A percentile compares a stretch with the other conserved stretches of the same genome.
Conservation (phyloP, 257 asterid species). For the Galeopsis tetrahit region DNA sequence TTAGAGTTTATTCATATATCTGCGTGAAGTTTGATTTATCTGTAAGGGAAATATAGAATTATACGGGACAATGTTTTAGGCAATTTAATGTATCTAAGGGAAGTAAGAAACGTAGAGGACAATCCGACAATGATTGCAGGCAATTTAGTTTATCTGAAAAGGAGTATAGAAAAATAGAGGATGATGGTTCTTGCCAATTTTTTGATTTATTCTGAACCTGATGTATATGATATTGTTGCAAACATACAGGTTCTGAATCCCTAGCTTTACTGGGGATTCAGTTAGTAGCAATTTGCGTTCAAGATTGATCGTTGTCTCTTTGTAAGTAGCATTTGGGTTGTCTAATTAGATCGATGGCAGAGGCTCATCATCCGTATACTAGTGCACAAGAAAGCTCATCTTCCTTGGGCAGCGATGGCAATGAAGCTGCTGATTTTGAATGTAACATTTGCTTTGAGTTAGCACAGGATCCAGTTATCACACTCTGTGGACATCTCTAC, state of each 20-base stretch:
- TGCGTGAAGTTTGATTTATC: neutral
- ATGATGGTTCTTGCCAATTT: slow-evolving; percentile 6
- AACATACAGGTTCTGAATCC: slow-evolving; percentile 14
- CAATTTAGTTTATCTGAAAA: neutral
- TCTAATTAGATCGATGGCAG: slow-evolving; percentile 39
- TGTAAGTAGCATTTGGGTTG: slow-evolving; percentile 24
- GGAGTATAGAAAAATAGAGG: neutral
- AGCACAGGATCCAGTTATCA: slow-evolving; percentile 61
- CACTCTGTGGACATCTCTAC: slow-evolving; percentile 61
- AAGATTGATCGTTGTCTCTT: slow-evolving; percentile 6
- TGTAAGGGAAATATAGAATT: neutral
- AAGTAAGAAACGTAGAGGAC: neutral
- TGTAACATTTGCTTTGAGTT: slow-evolving; percentile 64
- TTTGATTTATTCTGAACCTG: neutral
- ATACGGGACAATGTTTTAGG: neutral
- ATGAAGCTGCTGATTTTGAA: slow-evolving; percentile 55
- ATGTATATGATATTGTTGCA: neutral
- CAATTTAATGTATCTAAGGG: neutral
- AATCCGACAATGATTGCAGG: neutral
- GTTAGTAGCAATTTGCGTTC: slow-evolving; percentile 19
- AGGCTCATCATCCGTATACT: slow-evolving; percentile 41
- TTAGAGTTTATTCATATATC: neutral
- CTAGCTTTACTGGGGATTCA: slow-evolving; percentile 3
- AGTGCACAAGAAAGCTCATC: slow-evolving; percentile 41
- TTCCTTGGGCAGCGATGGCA: slow-evolving; percentile 31